Base-by-base conservation (phyloP, 2,329 filamentous ascomycete species). In the Cladosporium sp. region DNA sequence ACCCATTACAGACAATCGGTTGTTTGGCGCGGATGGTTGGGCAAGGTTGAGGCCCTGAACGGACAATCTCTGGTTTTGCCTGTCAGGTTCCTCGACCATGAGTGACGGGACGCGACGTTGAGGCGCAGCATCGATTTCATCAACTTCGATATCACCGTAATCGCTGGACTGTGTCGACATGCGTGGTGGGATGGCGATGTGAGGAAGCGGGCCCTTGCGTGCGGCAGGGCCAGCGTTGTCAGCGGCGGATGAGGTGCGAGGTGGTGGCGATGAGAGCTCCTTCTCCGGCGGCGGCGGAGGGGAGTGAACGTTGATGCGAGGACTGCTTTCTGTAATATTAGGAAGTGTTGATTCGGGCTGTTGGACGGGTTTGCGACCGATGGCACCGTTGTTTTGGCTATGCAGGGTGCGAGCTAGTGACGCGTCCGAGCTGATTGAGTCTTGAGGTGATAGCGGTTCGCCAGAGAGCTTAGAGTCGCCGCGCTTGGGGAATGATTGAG, bases 1-100 rank as follows among this genome's bases (percentile, higher is more conserved):
- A 58, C 86, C 86, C 77, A 88, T 83, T 25, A 76, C 71, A 3
- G 85, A 87, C 63, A 87, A 74, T 65, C 85, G 79, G 59, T 71
- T 72, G 21, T 65, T 67, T 56, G 39, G 67, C 61, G 39, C 48
- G 66, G 14, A 69, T 58, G 65, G 62, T 68, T 60, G 67, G 63
- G 36, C 70, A 26, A 64, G 62, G 49, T 63, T 63, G 49, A 63
- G 60, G 2, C 60, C 60, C 36, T 54, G 49, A n/a, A 63, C 60
- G 25, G 60, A 67, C n/a, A 68, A 67, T 56, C 32, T 68, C 65
- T 14, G 68, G 18, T 49, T 34, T 32, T 56, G 64, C 14, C 16
- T 34, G 21, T 49, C 39, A 28, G 58, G 28, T 8, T 46, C 34
- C n/a, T 66, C 64, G 28, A 51, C 39, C 49, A 63, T 56, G 10